phyloP scores from a whole-genome alignment of 1,284 basidiomycete species.

The Cryptococcus maquisensis region DNA sequence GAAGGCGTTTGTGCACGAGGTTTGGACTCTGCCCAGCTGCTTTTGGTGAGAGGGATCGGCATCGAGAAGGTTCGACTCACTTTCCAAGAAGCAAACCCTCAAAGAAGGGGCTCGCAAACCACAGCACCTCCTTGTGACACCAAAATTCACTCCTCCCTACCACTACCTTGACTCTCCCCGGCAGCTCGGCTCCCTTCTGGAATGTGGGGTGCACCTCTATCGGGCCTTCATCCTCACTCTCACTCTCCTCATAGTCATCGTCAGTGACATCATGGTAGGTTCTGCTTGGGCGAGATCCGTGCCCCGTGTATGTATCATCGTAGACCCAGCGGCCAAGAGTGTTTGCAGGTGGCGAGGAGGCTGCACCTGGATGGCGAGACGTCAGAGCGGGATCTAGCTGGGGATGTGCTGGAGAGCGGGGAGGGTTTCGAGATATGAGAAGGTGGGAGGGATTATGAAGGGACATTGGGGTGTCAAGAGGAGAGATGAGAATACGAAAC shows the following conservation, averaged over 20 bases:
- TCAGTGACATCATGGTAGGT: background rate
- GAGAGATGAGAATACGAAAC: background rate
- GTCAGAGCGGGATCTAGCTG: slow-evolving; percentile 37
- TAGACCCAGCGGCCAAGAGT: slow-evolving; percentile 13
- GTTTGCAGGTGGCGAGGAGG: slow-evolving; percentile 1
- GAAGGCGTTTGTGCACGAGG: background rate
- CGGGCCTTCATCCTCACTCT: slow-evolving; percentile 25
- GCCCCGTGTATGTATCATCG: background rate
- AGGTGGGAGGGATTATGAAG: slow-evolving; percentile 43
- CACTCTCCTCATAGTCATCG: slow-evolving; percentile 7
- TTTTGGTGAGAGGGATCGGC: background rate
- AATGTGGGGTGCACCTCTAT: slow-evolving; percentile 41
- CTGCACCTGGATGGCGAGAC: slow-evolving; percentile 15
- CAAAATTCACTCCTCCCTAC: slow-evolving; percentile 42
- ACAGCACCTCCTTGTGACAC: slow-evolving; percentile 47
- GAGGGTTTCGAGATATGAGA: slow-evolving; percentile 42
- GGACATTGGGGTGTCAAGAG: slow-evolving; percentile 19
- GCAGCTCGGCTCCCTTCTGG: slow-evolving; percentile 23
- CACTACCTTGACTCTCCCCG: slow-evolving; percentile 39
- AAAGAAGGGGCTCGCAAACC: slow-evolving; percentile 47
- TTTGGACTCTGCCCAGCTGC: slow-evolving; percentile 41
- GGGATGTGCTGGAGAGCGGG: slow-evolving; percentile 40
- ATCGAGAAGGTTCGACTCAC: slow-evolving; percentile 21
- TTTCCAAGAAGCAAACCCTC: slow-evolving; percentile 37
- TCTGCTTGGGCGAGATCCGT: background rate